Percentiles rank a stretch among this genome's conserved stretches.
Conservation (phyloP, 1,139 yeast species). For the Suhomyces chickasaworum region DNA sequence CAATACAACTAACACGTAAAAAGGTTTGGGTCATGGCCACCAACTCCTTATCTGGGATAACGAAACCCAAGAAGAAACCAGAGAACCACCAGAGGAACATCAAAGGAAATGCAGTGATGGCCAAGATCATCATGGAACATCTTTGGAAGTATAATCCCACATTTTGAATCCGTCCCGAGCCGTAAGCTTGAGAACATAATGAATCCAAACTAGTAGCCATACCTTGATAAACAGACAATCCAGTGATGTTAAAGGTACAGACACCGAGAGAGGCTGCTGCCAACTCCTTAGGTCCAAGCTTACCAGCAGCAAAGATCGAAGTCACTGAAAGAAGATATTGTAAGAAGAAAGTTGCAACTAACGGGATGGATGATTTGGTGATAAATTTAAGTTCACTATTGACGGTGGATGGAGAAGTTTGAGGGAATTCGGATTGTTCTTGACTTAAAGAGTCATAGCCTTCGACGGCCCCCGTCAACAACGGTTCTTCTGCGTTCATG, state of each 20-base stretch:
- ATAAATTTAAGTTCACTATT: conserved; percentile 33
- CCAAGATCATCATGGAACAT: conserved; percentile 25
- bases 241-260: conserved; percentile 41
- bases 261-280: conserved; percentile 41
- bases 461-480: conserved; percentile 32
- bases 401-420: conserved; percentile 6
- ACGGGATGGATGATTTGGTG: conserved; percentile 33
- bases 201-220: conserved; percentile 48
- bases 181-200: conserved; percentile 43
- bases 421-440: neutral
- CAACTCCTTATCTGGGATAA: conserved; percentile 37
- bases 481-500: conserved; percentile 37
- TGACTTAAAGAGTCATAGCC: conserved; percentile 2
- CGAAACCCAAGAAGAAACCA: conserved; percentile 27
- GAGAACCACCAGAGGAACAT: conserved; percentile 43
- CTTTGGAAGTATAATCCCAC: conserved; percentile 42
- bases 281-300: conserved; percentile 35
- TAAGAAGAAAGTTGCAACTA: conserved; percentile 36
- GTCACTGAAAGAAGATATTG: conserved; percentile 38
- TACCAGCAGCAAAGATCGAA: conserved; percentile 37
- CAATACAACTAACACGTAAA: conserved; percentile 31
- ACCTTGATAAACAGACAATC: conserved; percentile 40
- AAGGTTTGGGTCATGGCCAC: conserved; percentile 35
- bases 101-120: conserved; percentile 24
- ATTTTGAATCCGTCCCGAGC: conserved; percentile 32